Evolutionary conservation across 441 rosid species (phyloP), one percentile per base, ranked within the genome.

Genomic region (Mallotus repandus): DNA sequence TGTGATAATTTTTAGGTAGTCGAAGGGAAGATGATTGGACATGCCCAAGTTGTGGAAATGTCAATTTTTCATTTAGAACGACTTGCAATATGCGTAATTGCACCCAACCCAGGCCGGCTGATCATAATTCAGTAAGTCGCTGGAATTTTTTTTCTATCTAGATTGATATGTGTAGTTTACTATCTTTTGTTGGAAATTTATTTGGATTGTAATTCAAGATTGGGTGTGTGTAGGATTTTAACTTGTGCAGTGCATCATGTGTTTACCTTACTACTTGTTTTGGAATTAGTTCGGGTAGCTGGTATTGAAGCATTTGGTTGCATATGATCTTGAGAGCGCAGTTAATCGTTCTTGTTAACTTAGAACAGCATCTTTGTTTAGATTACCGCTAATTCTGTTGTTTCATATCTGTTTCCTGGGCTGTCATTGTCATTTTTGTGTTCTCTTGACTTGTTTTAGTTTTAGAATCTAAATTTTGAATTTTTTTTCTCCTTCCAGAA

Each of bases 21-120:
- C 94, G 99, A 12, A 88, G 99, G 84, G 99, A 96, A 77, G 98
- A 93, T 83, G 99, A 96, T 76, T 96, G 98, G 99, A 93, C 97
- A 46, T 96, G 98, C 52, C 97, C 98, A 10, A 96, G 96, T 74
- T 96, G 99, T 77, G 96, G 97, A 69, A 96, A 96, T 79, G 99
- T 93, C 73, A 96, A 96, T 69, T 96, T 96, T 81, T 92, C 98
- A 9, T 96, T 96, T 73, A 85, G 98, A 87, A 96, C 97, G 48
- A 93, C 98, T 62, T 96, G 99, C 78, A 96, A 96, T 76, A 96
- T 96, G 99, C 98, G 97, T 45, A 96, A 93, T 79, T 96, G 99
- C 70, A 90, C 98, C 55, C 98, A 93, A 74, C 89, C 97, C 18
- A 84, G 98, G 84, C 99, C 99, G 69, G 97, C 98, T 48, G 98